phyloP scores from a whole-genome alignment of 257 asterid species.

The Penstemon newberryi region DNA sequence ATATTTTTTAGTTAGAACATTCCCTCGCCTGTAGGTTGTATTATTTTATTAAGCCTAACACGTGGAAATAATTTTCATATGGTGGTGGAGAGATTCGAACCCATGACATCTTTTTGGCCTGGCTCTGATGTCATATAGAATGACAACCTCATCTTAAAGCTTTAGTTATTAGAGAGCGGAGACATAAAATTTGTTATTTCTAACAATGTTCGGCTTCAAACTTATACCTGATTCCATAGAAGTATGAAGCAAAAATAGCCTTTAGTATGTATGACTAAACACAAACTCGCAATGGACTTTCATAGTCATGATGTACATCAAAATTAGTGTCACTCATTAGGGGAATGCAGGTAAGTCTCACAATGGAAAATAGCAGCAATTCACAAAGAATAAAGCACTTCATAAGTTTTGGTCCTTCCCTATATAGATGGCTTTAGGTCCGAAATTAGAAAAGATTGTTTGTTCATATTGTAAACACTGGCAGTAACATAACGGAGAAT shows the following conservation, averaged over 20 bases:
- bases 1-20: too few relatives aligned
- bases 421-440: constrained; percentile 2
- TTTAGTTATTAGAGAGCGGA: too few relatives aligned
- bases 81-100: too few relatives aligned
- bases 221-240: constrained; percentile 5
- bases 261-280: background rate
- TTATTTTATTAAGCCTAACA: too few relatives aligned
- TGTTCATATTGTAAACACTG: constrained; percentile 6
- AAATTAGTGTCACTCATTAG: constrained; percentile 10
- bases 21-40: too few relatives aligned
- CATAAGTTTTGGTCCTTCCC: constrained; percentile 10
- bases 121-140: too few relatives aligned
- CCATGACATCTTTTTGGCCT: too few relatives aligned
- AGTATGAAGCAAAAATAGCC: constrained; percentile 20
- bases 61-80: too few relatives aligned
- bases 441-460: background rate
- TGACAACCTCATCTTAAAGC: too few relatives aligned
- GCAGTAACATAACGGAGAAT: background rate
- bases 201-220: background rate
- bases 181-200: too few relatives aligned
- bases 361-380: constrained; percentile 11
- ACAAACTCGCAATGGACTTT: constrained; percentile 10
- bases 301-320: constrained; percentile 5
- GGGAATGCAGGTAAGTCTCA: constrained; percentile 6
- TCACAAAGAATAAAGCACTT: background rate